Conservation (phyloP, 805 yeast species). For the Ogataea allantospora region DNA sequence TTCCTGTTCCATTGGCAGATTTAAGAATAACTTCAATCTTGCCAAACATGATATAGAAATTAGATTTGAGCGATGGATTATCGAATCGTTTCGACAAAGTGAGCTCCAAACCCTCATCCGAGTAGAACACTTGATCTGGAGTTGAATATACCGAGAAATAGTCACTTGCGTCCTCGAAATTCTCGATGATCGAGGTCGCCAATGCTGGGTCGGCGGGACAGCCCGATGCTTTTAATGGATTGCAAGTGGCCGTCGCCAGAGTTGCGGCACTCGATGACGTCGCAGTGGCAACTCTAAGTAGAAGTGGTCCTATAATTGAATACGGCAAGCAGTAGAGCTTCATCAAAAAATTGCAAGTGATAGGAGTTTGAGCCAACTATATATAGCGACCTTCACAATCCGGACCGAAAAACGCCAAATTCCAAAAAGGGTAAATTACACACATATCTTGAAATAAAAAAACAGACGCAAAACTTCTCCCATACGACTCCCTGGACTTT, state of each 20-base stretch:
- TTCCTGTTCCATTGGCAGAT: constrained; percentile 77
- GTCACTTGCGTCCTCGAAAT: constrained; percentile 48
- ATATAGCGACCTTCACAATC: constrained; percentile 9
- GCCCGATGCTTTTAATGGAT: constrained; percentile 30
- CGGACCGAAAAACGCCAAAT: constrained; percentile 8
- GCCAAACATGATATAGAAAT: constrained; percentile 88
- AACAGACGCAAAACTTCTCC: no score
- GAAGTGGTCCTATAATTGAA: constrained; percentile 3
- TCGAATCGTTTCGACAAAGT: constrained; percentile 63
- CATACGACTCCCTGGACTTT: no score
- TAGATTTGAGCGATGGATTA: constrained; percentile 74
- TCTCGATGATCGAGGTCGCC: constrained; percentile 50
- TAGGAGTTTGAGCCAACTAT: constrained; percentile 5
- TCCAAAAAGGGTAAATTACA: constrained; percentile 12
- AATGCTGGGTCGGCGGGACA: constrained; percentile 55
- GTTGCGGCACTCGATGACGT: constrained; percentile 11
- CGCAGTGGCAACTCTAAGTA: constrained; percentile 8
- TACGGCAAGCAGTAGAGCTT: not conserved
- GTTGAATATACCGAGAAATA: constrained; percentile 44
- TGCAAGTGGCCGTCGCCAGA: constrained; percentile 28
- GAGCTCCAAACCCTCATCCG: constrained; percentile 59
- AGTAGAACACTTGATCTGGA: constrained; percentile 44
- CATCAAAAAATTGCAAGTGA: constrained; percentile 1
- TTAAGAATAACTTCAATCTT: constrained; percentile 67
- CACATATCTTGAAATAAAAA: constrained; percentile 1